Base-by-base conservation (phyloP, 805 yeast species). In the Debaryomyces prosopidis region DNA sequence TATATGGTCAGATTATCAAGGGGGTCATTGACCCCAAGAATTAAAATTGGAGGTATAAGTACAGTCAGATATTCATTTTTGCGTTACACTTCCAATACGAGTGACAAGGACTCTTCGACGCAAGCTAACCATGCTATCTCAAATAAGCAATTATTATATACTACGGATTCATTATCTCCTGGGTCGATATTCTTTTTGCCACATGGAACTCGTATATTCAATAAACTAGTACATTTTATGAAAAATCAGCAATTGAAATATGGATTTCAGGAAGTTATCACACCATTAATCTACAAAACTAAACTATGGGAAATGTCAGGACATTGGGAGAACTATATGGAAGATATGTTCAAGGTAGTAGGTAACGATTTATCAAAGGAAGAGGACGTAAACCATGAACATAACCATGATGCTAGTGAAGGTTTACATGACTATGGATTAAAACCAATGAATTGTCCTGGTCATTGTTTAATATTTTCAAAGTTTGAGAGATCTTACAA, bases 361-460 rank as follows among this genome's bases (percentile, higher is more conserved):
- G 87, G 91, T 1, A 75, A 76, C 47, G 80, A 75, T 48, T 12
- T 52, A 15, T 34, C 60, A 30, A 63, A 55, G 46, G 74, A 62
- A 43, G 66, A 57, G 16, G 50, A 37, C 3, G 52, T 30, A 2
- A 46, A 40, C 12, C 51, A 47, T 5, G 16, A 14, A 12, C 33
- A 30, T 5, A 30, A 30, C 9, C 26, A 23, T 23, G 53, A 48
- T 3, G 50, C 36, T 5, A 59, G 56, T 15, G 53, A 45, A 10
- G 51, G 52, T 28, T 38, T 45, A 15, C 68, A 65, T 45, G 74
- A 71, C 40, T 92, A 85, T 62, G 96, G 96, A 0, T 70, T 92
- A 35, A 94, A 94, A 59, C 99, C 99, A 7, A 84, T 89, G 96
- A 89, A 89, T 65, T 89, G 96, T 59, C 96, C 96, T 0, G 96